A percentile compares a stretch with the other conserved stretches of the same genome.
These are phyloP conservation scores for Melaleuca quinquenervia DNA, from an alignment of 345 rosid species.

Conservation along the genomic window DNA sequence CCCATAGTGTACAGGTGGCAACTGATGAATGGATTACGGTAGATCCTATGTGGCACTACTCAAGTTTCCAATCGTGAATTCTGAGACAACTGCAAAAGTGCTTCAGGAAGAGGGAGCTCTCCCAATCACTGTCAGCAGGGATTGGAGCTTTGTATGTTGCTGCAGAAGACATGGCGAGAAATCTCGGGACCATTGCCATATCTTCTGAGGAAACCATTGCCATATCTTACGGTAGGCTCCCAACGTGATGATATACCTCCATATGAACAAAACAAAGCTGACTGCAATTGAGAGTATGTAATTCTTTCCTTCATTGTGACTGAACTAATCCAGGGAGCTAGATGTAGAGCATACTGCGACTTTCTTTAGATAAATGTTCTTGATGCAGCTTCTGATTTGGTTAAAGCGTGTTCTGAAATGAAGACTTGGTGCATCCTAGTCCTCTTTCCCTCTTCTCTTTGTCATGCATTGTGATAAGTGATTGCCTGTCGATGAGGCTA, in stretches of 20 bases:
- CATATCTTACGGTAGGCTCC: too few relatives aligned
- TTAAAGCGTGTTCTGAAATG: neutral
- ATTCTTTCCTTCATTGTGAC: too few relatives aligned
- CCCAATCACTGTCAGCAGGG: slow-evolving; percentile 24
- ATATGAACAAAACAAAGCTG: too few relatives aligned
- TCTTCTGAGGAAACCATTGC: too few relatives aligned
- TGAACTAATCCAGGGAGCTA: neutral
- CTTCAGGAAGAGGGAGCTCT: slow-evolving; percentile 38
- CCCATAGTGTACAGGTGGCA: too few relatives aligned
- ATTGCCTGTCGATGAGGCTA: neutral
- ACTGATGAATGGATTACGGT: neutral
- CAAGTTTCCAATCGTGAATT: neutral
- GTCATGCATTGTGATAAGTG: neutral
- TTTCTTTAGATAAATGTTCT: neutral
- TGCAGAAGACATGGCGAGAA: slow-evolving; percentile 33
- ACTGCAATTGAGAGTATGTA: too few relatives aligned
- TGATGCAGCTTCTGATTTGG: neutral
- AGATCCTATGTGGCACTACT: rapidly evolving
- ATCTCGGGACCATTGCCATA: slow-evolving; percentile 31
- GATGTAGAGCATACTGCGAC: neutral
- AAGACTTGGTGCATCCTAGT: neutral
- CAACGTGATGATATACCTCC: too few relatives aligned
- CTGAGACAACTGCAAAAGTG: slow-evolving; percentile 9
- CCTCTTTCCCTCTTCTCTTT: too few relatives aligned
- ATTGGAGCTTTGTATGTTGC: slow-evolving; percentile 21